Percentiles rank a stretch among this genome's conserved stretches.
Conservation (phyloP, 1,139 yeast genomes). For the Chernovozyma aurita region DNA sequence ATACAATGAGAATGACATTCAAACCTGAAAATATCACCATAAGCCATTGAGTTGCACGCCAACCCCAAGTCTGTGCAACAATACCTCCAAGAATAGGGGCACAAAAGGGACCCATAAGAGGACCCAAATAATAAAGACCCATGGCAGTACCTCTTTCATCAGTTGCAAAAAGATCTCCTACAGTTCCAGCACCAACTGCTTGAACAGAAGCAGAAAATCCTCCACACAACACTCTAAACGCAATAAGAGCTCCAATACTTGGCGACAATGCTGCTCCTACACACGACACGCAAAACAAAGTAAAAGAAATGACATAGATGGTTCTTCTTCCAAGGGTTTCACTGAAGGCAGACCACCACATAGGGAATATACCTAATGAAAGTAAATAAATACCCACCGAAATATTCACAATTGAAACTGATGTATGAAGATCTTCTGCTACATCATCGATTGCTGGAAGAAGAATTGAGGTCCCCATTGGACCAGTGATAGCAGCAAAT, state of each 20-base stretch:
- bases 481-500: constrained; percentile 74
- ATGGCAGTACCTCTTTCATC: constrained; percentile 73
- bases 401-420: constrained; percentile 59
- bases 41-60: constrained; percentile 91
- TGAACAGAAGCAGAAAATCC: constrained; percentile 85
- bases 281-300: constrained; percentile 58
- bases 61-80: constrained; percentile 67
- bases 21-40: constrained; percentile 64
- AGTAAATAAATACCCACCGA: constrained; percentile 77
- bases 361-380: constrained; percentile 73
- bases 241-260: constrained; percentile 57
- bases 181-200: constrained; percentile 87
- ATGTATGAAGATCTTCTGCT: constrained; percentile 49
- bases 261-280: constrained; percentile 71
- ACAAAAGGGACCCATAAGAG: constrained; percentile 73
- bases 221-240: constrained; percentile 67
- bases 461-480: constrained; percentile 87
- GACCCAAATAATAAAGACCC: constrained; percentile 80
- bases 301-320: constrained; percentile 65
- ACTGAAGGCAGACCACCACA: constrained; percentile 86
- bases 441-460: constrained; percentile 73
- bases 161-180: constrained; percentile 66
- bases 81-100: constrained; percentile 84
- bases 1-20: constrained; percentile 44
- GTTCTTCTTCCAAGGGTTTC: constrained; percentile 73